Base-by-base conservation (phyloP, 768 basidiomycete species). In the Naganishia onofrii region DNA sequence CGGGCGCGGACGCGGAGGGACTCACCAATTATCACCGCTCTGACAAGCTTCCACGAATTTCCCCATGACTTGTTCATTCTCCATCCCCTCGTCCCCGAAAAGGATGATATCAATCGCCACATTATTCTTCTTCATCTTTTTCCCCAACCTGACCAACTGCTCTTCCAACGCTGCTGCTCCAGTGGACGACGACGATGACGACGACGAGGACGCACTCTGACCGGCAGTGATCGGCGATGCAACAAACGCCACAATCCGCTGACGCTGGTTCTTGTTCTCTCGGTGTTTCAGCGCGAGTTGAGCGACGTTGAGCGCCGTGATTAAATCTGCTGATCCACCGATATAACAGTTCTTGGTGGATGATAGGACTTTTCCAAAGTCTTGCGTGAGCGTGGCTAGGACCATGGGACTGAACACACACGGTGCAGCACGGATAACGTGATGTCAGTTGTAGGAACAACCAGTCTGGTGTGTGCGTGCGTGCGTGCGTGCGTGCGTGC, bases 61-160 rank as follows among this genome's bases (percentile, higher is more conserved):
- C 76, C 84, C 86, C 71, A 99, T 84, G 67, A 92, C 86, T 19
- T 83, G 82, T 76, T 87, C 87, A 56, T 84, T 86, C 53, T 87
- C 87, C 70, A 86, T 88, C 19, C 77, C 79, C 51, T 82, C 80
- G 29, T 95, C 94, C 0, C 95, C 95, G 80, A 92, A 97, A 6
- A 86, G 86, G 32, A 98, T 84, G 63, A 98, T 84, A 81, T 99
- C 96, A 29, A 98, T 86, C 0, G 94, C 91, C 52, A 99, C 93
- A 76, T 97, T 99, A 81, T 98, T 98, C 88, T 99, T 99, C 85
- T 97, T 97, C 72, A 99, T 85, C 81, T 93, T 96, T 85, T 94
- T 96, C 12, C 94, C 96, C 42, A 99, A 86, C 79, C 88, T 89
- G 74, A 90, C 84, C 86, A 94, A 88, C 31, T 85, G 84, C 74